Evolutionary conservation across 202 grass and related monocot genomes (phyloP).

Genomic region (Brachypodium distachyon): DNA sequence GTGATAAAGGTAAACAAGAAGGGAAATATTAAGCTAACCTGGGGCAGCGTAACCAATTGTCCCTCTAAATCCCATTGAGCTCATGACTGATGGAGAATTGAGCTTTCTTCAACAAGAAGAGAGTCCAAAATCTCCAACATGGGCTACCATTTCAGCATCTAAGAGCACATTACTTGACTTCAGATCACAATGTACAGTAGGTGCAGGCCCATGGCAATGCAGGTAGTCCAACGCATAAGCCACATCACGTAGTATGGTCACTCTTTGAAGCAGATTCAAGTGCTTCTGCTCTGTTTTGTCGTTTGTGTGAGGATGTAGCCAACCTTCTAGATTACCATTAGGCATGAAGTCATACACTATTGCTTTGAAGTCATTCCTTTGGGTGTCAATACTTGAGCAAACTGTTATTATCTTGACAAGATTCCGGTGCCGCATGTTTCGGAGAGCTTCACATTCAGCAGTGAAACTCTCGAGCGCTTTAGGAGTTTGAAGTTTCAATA

Average conservation of each 20-base stretch:
- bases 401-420: conserved; percentile 43
- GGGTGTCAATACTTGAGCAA: conserved; percentile 31
- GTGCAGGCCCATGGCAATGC: conserved; percentile 1
- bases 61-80: conserved; percentile 36
- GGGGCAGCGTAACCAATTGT: conserved; percentile 62
- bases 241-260: conserved; percentile 35
- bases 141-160: no score
- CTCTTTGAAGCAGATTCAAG: not conserved
- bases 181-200: conserved; percentile 36
- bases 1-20: not conserved
- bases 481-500: conserved; percentile 30
- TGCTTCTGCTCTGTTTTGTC: not conserved
- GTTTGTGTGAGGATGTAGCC: conserved; percentile 17
- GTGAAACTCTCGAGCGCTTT: conserved; percentile 29
- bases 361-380: conserved; percentile 43
- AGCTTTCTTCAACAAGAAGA: not conserved
- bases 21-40: conserved; percentile 7
- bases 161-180: no score
- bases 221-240: conserved; percentile 37
- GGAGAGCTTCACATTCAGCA: conserved; percentile 40
- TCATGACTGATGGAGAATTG: not conserved
- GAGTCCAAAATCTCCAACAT: no score
- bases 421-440: conserved; percentile 33
- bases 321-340: conserved; percentile 46
- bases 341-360: conserved; percentile 48